phyloP scores from a whole-genome alignment of 257 asterid genomes.

The Solanum bulbocastanum region DNA sequence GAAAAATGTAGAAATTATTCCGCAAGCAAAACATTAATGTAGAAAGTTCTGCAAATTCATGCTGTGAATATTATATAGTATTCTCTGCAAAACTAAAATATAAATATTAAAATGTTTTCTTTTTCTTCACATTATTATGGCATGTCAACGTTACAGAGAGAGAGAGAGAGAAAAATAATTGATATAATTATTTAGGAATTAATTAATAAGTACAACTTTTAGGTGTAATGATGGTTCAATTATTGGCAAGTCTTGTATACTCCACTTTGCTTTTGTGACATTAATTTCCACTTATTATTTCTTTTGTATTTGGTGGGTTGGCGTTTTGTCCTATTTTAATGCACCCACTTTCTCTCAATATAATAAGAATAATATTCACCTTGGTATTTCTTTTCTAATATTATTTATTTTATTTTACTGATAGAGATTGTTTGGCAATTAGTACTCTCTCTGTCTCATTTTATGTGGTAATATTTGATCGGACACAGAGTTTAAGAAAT shows the following conservation, averaged over 20 bases:
- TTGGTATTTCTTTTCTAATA: not conserved
- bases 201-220: conserved; percentile 32
- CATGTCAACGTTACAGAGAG: not conserved
- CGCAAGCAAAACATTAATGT: not conserved
- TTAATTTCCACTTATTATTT: conserved; percentile 42
- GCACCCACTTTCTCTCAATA: conserved; percentile 20
- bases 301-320: conserved; percentile 37
- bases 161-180: not conserved
- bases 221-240: conserved; percentile 75
- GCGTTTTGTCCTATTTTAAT: conserved; percentile 37
- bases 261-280: conserved; percentile 31
- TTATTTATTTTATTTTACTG: not conserved
- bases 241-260: conserved; percentile 36
- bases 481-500: no score
- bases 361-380: conserved; percentile 13
- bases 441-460: no score
- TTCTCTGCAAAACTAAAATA: not conserved
- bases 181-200: not conserved
- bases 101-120: not conserved
- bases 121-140: not conserved
- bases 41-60: not conserved
- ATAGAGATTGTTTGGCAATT: conserved; percentile 5
- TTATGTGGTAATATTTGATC: no score
- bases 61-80: not conserved
- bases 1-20: not conserved